Percentiles rank a stretch among this genome's conserved stretches.
phyloP scores from a whole-genome alignment of 352 stramenopile genomes.

The Globisporangium takayamanum region DNA sequence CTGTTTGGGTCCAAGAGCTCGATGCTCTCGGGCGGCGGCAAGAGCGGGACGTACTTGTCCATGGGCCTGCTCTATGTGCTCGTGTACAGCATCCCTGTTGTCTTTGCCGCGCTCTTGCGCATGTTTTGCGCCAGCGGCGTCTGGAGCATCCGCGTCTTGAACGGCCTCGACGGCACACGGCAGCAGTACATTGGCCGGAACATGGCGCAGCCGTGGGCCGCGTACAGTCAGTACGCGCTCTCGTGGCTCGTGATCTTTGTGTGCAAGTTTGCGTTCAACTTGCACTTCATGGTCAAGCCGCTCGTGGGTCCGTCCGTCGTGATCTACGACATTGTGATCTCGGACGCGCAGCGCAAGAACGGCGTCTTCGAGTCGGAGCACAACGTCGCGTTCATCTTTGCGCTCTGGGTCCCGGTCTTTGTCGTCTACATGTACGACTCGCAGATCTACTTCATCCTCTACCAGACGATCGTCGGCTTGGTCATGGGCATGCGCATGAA shows the following conservation, averaged over 20 bases:
- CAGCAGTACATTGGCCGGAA: slow-evolving; percentile 74
- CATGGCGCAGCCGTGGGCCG: slow-evolving; percentile 54
- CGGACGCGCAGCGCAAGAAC: slow-evolving; percentile 24
- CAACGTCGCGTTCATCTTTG: slow-evolving; percentile 76
- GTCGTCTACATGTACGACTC: slow-evolving; percentile 85
- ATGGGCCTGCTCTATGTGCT: slow-evolving; percentile 50
- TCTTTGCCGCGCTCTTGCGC: slow-evolving; percentile 35
- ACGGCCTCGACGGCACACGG: slow-evolving; percentile 57
- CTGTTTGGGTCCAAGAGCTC: slow-evolving; percentile 38
- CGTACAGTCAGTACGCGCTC: slow-evolving; percentile 53
- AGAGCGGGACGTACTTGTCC: slow-evolving; percentile 46
- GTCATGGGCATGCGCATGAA: slow-evolving; percentile 70
- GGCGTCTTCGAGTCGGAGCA: slow-evolving; percentile 60
- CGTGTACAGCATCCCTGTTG: slow-evolving; percentile 58
- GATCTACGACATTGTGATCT: slow-evolving; percentile 51
- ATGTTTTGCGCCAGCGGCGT: slow-evolving; percentile 46
- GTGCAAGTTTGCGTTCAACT: slow-evolving; percentile 72
- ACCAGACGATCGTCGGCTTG: slow-evolving; percentile 69
- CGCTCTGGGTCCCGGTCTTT: slow-evolving; percentile 71
- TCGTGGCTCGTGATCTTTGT: slow-evolving; percentile 73
- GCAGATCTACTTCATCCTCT: slow-evolving; percentile 86
- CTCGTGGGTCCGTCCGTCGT: slow-evolving; percentile 70
- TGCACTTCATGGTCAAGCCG: slow-evolving; percentile 82
- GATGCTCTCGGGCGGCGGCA: slow-evolving; percentile 39
- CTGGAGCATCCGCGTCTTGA: slow-evolving; percentile 59